These are phyloP conservation scores for Nicotiana tabacum DNA, from an alignment of 257 asterid genomes.

Conservation along the genomic window DNA sequence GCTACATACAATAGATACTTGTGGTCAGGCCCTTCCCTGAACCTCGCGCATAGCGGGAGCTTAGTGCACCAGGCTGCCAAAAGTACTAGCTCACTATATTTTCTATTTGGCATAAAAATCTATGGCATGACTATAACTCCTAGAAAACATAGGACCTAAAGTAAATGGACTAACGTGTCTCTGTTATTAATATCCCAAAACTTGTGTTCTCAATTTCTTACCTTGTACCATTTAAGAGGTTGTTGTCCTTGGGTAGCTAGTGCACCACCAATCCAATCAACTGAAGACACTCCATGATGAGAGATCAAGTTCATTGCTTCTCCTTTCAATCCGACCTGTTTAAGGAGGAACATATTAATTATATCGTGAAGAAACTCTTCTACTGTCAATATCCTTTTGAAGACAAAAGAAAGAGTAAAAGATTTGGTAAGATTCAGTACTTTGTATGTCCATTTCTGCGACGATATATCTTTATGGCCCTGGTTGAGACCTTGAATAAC, in stretches of 20 bases:
- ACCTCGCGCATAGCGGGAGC: no score
- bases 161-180: no score
- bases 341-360: neutral
- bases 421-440: slow-evolving; percentile 20
- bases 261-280: slow-evolving; percentile 50
- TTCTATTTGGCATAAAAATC: no score
- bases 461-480: slow-evolving; percentile 44
- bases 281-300: slow-evolving; percentile 36
- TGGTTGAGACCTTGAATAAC: slow-evolving; percentile 47
- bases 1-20: no score
- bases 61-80: no score
- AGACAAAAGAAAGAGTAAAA: neutral
- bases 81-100: no score
- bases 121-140: no score
- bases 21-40: no score
- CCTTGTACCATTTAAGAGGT: slow-evolving; percentile 77
- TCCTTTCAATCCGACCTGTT: slow-evolving; percentile 54
- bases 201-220: slow-evolving; percentile 7
- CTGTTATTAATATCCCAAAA: no score
- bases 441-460: slow-evolving; percentile 66
- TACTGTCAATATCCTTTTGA: neutral
- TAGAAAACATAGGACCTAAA: no score
- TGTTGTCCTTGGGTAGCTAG: slow-evolving; percentile 33
- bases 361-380: neutral
- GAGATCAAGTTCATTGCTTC: slow-evolving; percentile 47